A percentile compares a stretch with the other conserved stretches of the same genome.
phyloP scores from a whole-genome alignment of 257 asterid genomes.

The Nicotiana obtusifolia region DNA sequence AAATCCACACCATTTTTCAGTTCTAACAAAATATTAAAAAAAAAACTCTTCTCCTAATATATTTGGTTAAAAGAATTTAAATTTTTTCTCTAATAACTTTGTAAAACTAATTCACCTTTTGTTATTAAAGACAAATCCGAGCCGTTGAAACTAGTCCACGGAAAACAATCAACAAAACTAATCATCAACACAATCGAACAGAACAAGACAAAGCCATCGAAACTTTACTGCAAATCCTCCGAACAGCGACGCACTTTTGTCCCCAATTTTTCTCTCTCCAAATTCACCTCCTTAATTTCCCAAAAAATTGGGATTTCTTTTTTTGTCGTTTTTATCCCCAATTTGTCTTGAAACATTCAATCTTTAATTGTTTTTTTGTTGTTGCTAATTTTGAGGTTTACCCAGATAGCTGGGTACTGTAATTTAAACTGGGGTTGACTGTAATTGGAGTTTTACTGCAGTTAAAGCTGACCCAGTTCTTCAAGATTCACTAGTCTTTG shows the following conservation, averaged over 20 bases:
- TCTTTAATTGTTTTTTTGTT: background rate
- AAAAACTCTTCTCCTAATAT: too few species aligned
- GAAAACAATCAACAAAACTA: too few species aligned
- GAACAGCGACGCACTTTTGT: background rate
- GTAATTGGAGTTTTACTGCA: background rate
- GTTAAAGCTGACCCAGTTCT: background rate
- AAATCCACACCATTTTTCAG: too few species aligned
- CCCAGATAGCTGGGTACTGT: background rate
- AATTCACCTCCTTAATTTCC: slow-evolving; percentile 7
- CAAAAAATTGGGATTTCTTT: background rate
- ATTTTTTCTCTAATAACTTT: too few species aligned
- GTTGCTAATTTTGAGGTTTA: background rate
- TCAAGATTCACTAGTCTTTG: background rate
- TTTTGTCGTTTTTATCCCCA: slow-evolving; percentile 11
- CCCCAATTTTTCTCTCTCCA: background rate
- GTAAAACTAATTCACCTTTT: too few species aligned
- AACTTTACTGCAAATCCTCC: background rate
- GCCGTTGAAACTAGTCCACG: too few species aligned
- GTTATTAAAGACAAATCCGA: too few species aligned
- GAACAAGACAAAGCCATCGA: too few species aligned
- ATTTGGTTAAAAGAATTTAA: too few species aligned
- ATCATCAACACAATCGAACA: too few species aligned
- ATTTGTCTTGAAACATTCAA: background rate
- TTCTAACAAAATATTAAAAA: too few species aligned
- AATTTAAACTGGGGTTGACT: background rate